Conservation (phyloP, 306 rosid genomes). For the Hippophae rhamnoides region DNA sequence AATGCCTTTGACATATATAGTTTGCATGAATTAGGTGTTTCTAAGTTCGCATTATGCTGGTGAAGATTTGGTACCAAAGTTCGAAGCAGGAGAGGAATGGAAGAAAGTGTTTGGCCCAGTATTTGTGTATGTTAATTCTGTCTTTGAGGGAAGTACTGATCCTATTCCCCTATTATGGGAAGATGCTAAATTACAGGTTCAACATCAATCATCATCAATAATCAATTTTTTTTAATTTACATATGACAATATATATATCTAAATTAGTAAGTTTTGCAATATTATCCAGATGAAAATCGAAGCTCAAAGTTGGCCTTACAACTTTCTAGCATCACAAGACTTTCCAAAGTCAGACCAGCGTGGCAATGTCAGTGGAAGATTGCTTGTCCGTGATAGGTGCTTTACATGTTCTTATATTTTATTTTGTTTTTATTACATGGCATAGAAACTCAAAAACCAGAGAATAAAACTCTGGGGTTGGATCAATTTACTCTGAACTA, state of each 20-base stretch:
- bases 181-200: conserved; percentile 36
- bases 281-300: conserved; percentile 20
- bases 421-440: neutral
- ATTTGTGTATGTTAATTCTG: conserved; percentile 29
- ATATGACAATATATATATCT: neutral
- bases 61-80: conserved; percentile 35
- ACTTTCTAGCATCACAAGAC: conserved; percentile 35
- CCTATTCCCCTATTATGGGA: conserved; percentile 27
- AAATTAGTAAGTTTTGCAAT: neutral
- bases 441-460: neutral
- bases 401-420: neutral
- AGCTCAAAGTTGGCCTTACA: conserved; percentile 41
- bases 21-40: conserved; percentile 22
- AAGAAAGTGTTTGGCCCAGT: conserved; percentile 47
- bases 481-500: no score
- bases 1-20: neutral
- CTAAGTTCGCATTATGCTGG: conserved; percentile 43
- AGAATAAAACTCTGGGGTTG: neutral
- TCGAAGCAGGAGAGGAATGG: conserved; percentile 32
- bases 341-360: conserved; percentile 28
- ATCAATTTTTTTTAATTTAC: neutral
- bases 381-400: conserved; percentile 27
- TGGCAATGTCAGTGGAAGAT: conserved; percentile 27
- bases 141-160: conserved; percentile 21
- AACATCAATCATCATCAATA: neutral